Evolutionary conservation across 73 alveolate species (phyloP), one percentile per base, ranked within the genome.

Genomic region (Durusdinium trenchii): DNA sequence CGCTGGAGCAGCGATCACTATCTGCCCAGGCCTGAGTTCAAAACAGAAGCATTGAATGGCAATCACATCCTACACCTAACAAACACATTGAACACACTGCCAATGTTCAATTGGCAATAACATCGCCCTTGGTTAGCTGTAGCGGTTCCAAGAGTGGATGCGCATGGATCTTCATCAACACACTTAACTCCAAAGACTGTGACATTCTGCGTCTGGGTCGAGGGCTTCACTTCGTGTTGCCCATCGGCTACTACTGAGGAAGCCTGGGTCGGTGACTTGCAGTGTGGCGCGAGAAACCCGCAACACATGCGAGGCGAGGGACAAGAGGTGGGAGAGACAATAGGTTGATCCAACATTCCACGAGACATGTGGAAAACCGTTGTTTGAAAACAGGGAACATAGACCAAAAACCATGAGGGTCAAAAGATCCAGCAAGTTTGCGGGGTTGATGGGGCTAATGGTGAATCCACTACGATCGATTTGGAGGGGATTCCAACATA

Each of bases 1-100:
- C 64, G 98, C 98, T 36, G 98, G 98, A 36, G 98, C 98, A 18
- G 98, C 98, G 38, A 91, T 91, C 61, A 91, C 90, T 36, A 81
- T 78, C 48, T 67, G 90, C 35, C 98, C 98, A 26, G 98, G 98
- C 98, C 98, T 87, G 47, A 43, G 42, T 7, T 18, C 43, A 32
- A 1, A 46, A 12, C 30, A 42, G 5, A 0, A 45, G 16, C 42
- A 43, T 42, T 35, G 50, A 32, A 16, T 16, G 46, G 16, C 18
- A 20, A 32, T 42, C 90, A 4, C 47, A 10, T 23, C 67, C 42
- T 12, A 4, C 64, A 46, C 32, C 26, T 30, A 81, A 81, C 16
- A n/a, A 6, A n/a, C 54, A n/a, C n/a, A n/a, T n/a, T n/a, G n/a
- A n/a, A n/a, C 23, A 57, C 32, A 57, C 32, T 57, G 32, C 69